Evolutionary conservation across 805 yeast species (phyloP), one percentile per base, ranked within the genome.

Genomic region (Wickerhamomyces chambardii): DNA sequence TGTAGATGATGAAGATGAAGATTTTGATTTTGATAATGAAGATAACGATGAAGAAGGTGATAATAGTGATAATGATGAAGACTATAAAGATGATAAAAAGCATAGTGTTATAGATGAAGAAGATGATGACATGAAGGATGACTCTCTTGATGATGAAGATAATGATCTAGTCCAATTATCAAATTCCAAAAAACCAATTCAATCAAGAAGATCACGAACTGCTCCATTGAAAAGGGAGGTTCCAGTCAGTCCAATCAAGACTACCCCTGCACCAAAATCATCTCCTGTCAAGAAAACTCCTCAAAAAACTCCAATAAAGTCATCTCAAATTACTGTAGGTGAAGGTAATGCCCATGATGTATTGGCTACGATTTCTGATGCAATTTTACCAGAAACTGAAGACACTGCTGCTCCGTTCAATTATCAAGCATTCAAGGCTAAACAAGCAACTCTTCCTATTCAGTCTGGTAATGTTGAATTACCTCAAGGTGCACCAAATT

Each of bases 401-500:
- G 73, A 70, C 4, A 71, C 69, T 18, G 51, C 63, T 4, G 68
- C 68, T 34, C 70, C 68, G 28, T 68, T 73, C 48, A 75, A 72
- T 41, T 75, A 64, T 48, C 68, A 73, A 44, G 83, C 75, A 45
- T 68, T 72, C 50, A 74, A 73, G 44, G 73, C 76, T 4, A 55
- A 62, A 38, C 65, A 67, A 41, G 45, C 56, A 1, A 50, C 51
- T 4, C 38, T 51, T 17, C 59, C 62, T 36, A 47, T 42, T 21
- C 51, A 63, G 8, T 41, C 64, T 14, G 63, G 63, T 9, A 37
- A 49, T 15, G 59, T 58, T 19, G 77, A 74, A 14, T 63, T 87
- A 22, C 96, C 97, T 0, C 80, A 71, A 44, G 96, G 95, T 2
- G 71, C 78, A 10, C 84, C 87, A 4, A 79, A 89, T 53, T 92